Evolutionary conservation across 164 flowering plant genomes (phyloP).

Genomic region (Vitis cinerea): DNA sequence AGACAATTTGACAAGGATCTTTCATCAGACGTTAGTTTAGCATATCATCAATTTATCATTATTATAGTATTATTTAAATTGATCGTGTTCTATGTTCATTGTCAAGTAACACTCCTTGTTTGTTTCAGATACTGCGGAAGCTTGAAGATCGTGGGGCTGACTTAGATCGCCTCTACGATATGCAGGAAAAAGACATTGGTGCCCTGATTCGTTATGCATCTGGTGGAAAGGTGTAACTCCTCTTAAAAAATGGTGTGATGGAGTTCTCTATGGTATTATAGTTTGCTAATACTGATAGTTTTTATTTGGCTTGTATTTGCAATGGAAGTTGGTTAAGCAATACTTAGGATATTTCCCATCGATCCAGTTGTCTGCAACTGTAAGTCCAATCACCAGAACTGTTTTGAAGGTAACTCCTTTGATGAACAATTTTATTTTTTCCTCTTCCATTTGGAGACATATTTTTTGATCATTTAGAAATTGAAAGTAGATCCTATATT

Average conservation of each 20-base stretch:
- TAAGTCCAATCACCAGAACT: slow-evolving; percentile 98
- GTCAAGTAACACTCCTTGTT: slow-evolving; percentile 5
- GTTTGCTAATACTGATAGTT: slow-evolving; percentile 3
- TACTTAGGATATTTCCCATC: slow-evolving; percentile 81
- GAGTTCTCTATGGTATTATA: neutral
- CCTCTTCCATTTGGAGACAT: neutral
- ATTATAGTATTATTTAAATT: neutral
- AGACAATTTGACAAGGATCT: slow-evolving; percentile 92
- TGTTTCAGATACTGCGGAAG: slow-evolving; percentile 65
- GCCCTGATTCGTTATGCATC: slow-evolving; percentile 81
- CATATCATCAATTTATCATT: slow-evolving; percentile 2
- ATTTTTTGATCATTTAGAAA: neutral
- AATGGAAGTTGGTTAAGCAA: slow-evolving; percentile 78
- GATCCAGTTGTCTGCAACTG: slow-evolving; percentile 79
- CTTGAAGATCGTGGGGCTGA: slow-evolving; percentile 90
- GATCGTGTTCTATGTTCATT: neutral
- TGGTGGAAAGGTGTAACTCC: slow-evolving; percentile 75
- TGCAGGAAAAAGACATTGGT: slow-evolving; percentile 97
- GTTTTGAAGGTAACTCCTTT: slow-evolving; percentile 73
- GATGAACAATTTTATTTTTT: neutral
- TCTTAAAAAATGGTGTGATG: neutral
- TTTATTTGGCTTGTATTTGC: slow-evolving; percentile 7
- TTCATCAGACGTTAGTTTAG: slow-evolving; percentile 65
- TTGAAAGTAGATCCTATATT: neutral
- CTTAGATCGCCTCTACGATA: slow-evolving; percentile 79